Conservation (phyloP, 1,139 yeast species). For the Lodderomyces beijingensis region DNA sequence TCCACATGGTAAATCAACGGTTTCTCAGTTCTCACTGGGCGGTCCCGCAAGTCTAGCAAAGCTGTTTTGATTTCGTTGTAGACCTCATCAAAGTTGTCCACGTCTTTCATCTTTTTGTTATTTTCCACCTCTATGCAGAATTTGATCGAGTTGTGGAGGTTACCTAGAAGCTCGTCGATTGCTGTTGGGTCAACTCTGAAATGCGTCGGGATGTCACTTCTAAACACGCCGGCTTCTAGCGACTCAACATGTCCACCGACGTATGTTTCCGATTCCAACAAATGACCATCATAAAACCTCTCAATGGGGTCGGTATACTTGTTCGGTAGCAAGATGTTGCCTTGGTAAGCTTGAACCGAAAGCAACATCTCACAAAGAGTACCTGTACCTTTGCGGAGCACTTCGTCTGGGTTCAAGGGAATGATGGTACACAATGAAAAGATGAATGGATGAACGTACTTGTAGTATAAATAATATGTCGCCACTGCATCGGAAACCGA, state of each 20-base stretch:
- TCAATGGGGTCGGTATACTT: constrained; percentile 91
- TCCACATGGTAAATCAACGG: constrained; percentile 97
- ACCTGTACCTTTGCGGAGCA: constrained; percentile 95
- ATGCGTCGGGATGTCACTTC: constrained; percentile 77
- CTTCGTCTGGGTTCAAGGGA: constrained; percentile 96
- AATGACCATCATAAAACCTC: constrained; percentile 89
- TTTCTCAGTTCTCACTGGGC: constrained; percentile 64
- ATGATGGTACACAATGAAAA: constrained; percentile 93
- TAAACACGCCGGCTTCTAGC: constrained; percentile 93
- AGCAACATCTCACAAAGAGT: constrained; percentile 96
- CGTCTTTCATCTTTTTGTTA: constrained; percentile 64
- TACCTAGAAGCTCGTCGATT: constrained; percentile 70
- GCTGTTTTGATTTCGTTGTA: constrained; percentile 51
- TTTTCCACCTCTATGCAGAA: constrained; percentile 87
- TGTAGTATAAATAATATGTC: constrained; percentile 91
- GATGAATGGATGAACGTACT: constrained; percentile 95
- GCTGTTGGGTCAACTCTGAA: constrained; percentile 81
- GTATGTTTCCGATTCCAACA: constrained; percentile 92
- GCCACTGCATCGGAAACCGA: constrained; percentile 99
- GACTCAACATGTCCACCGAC: constrained; percentile 99
- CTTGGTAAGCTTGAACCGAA: constrained; percentile 92
- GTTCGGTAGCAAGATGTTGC: constrained; percentile 78
- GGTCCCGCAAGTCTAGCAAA: constrained; percentile 53
- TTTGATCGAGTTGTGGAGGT: constrained; percentile 70
- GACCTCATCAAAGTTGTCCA: constrained; percentile 75